Evolutionary conservation across 768 basidiomycete genomes (phyloP).

Genomic region (Lactarius sp.): DNA sequence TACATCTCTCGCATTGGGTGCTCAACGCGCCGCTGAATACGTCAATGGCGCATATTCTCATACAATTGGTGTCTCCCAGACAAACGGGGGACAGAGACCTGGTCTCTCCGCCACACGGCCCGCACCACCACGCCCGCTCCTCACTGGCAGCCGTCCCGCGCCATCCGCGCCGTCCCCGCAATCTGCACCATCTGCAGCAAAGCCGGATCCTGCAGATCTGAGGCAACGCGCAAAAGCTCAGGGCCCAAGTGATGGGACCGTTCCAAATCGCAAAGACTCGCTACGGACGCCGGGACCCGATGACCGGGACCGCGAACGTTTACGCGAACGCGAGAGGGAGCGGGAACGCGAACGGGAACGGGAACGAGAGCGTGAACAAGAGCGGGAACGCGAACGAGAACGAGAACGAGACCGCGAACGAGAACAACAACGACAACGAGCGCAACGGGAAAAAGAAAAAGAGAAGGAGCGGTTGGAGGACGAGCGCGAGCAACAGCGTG

Average conservation of each 20-base stretch:
- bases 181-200: slow-evolving; percentile 44
- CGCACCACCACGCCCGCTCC: slow-evolving; percentile 63
- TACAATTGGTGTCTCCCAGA: slow-evolving; percentile 37
- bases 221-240: slow-evolving; percentile 58
- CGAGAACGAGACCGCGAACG: slow-evolving; percentile 26
- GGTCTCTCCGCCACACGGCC: slow-evolving; percentile 53
- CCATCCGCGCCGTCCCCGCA: slow-evolving; percentile 53
- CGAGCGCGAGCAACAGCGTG: slow-evolving; percentile 4
- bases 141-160: slow-evolving; percentile 50
- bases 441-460: slow-evolving; percentile 31
- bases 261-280: slow-evolving; percentile 51
- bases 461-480: slow-evolving; percentile 13
- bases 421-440: slow-evolving; percentile 31
- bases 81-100: slow-evolving; percentile 30
- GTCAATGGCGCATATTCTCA: slow-evolving; percentile 51
- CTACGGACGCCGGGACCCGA: slow-evolving; percentile 26
- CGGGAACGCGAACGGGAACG: slow-evolving; percentile 27
- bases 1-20: slow-evolving; percentile 35
- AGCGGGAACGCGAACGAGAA: slow-evolving; percentile 28
- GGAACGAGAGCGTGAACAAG: slow-evolving; percentile 20
- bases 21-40: slow-evolving; percentile 57
- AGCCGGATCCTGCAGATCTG: slow-evolving; percentile 58
- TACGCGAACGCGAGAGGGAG: slow-evolving; percentile 29
- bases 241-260: slow-evolving; percentile 38
- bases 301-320: slow-evolving; percentile 35